phyloP scores from a whole-genome alignment of 306 rosid species.

The Coriaria nepalensis region DNA sequence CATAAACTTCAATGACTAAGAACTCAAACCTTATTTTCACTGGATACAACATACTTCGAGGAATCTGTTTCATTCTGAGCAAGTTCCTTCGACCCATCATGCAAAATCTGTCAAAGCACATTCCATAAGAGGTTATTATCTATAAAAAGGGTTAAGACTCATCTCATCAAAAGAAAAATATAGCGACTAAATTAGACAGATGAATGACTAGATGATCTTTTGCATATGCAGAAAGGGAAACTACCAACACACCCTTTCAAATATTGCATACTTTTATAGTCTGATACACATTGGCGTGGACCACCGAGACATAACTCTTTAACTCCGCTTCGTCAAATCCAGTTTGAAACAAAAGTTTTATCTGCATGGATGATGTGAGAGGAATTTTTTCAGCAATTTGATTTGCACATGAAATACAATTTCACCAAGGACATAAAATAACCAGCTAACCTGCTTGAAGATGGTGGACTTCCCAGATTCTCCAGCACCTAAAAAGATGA shows the following conservation, averaged over 20 bases:
- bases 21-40: conserved; percentile 58
- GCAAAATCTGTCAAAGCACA: conserved; percentile 51
- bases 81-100: conserved; percentile 84
- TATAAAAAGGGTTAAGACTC: conserved; percentile 12
- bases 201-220: conserved; percentile 29
- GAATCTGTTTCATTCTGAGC: conserved; percentile 57
- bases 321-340: conserved; percentile 96
- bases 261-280: conserved; percentile 99
- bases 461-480: conserved; percentile 95
- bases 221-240: conserved; percentile 55
- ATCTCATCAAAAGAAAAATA: conserved; percentile 15
- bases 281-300: conserved; percentile 99
- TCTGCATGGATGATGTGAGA: conserved; percentile 32
- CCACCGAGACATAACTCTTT: conserved; percentile 76
- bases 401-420: not conserved
- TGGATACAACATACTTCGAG: conserved; percentile 48
- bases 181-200: conserved; percentile 15
- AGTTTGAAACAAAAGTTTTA: conserved; percentile 89
- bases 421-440: conserved; percentile 8
- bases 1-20: not conserved
- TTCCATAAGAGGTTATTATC: conserved; percentile 6
- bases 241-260: conserved; percentile 99
- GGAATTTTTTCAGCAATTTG: not conserved
- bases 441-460: conserved; percentile 73
- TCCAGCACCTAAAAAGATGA: conserved; percentile 57